phyloP scores from a whole-genome alignment of 768 basidiomycete species.

The Mrakia frigida region DNA sequence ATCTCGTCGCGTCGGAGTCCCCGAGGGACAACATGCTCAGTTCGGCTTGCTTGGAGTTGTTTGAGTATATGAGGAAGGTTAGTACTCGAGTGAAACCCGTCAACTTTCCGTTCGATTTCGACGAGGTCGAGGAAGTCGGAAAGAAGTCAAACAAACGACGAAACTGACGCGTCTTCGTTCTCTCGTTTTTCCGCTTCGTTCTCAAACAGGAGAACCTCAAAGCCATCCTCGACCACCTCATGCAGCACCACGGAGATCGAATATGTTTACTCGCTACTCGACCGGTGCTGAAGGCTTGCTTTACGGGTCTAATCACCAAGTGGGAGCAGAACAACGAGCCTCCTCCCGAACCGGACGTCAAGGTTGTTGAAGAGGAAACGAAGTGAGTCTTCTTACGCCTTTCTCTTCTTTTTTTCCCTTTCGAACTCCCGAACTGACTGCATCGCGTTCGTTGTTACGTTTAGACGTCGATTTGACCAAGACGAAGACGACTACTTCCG shows the following conservation, averaged over 20 bases:
- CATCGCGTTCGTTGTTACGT: background rate
- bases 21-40: conserved; percentile 84
- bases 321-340: conserved; percentile 89
- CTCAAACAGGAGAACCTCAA: conserved; percentile 72
- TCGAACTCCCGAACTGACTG: background rate
- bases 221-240: conserved; percentile 73
- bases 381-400: conserved; percentile 44
- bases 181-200: background rate
- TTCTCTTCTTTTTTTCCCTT: background rate
- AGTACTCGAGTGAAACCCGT: too few species aligned
- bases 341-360: conserved; percentile 48
- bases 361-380: conserved; percentile 50
- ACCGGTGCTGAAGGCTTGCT: conserved; percentile 57
- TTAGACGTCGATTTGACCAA: conserved; percentile 42
- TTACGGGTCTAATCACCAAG: conserved; percentile 38
- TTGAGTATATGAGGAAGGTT: conserved; percentile 84
- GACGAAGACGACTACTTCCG: conserved; percentile 95
- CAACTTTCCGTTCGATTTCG: too few species aligned
- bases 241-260: conserved; percentile 65
- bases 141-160: too few species aligned
- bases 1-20: conserved; percentile 59
- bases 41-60: conserved; percentile 92
- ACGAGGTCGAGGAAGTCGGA: too few species aligned
- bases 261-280: conserved; percentile 61
- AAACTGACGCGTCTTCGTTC: background rate